phyloP scores from a whole-genome alignment of 768 basidiomycete genomes.

The Lentinula lateritia region DNA sequence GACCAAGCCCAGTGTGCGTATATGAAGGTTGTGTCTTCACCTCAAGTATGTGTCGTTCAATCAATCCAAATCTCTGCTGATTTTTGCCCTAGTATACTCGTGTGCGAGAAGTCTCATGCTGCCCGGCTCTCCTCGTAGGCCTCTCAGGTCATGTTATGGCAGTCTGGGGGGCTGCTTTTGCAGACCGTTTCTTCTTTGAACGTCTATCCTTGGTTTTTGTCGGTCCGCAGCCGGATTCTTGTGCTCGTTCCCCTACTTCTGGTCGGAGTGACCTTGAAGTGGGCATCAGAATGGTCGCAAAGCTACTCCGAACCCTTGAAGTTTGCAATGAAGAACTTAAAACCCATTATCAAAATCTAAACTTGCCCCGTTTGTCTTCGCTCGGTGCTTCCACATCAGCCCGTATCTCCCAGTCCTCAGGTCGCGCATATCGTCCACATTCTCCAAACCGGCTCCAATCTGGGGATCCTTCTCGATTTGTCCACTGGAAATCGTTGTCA shows the following conservation, averaged over 20 bases:
- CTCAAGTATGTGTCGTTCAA: not conserved
- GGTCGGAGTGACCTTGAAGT: not conserved
- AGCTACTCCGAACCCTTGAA: not conserved
- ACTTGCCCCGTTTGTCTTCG: too few relatives aligned
- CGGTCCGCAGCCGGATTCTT: not conserved
- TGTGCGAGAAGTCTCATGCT: not conserved
- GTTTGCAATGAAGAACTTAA: not conserved
- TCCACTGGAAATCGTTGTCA: not conserved
- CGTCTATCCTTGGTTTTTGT: not conserved
- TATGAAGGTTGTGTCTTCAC: not conserved
- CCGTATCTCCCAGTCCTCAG: too few relatives aligned
- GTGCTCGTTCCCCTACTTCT: not conserved
- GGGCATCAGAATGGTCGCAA: not conserved
- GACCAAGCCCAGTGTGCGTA: not conserved
- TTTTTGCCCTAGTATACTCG: not conserved
- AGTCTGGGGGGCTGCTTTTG: slow-evolving; percentile 2
- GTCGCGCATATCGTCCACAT: too few relatives aligned
- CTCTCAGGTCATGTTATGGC: not conserved
- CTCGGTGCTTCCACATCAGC: too few relatives aligned
- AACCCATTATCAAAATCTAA: not conserved
- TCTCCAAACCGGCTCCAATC: not conserved
- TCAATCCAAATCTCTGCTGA: not conserved
- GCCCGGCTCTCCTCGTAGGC: slow-evolving; percentile 4
- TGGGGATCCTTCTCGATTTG: not conserved
- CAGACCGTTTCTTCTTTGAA: not conserved